These are phyloP conservation scores for Microascus cirrosus DNA, from an alignment of 2,329 filamentous ascomycete species.

Conservation along the genomic window DNA sequence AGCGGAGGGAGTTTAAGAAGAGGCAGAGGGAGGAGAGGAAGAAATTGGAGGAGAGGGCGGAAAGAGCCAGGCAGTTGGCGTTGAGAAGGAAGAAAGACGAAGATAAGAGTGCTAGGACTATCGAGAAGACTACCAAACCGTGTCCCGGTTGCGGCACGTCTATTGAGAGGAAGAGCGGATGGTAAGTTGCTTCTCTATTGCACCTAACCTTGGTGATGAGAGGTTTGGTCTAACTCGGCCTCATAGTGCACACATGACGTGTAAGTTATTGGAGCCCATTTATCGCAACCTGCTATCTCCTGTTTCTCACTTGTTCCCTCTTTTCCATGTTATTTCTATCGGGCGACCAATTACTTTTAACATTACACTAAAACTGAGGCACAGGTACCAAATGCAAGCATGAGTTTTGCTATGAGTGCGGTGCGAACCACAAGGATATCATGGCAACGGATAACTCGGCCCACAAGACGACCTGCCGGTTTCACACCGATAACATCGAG, in stretches of 20 bases:
- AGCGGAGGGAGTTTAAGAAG: slow-evolving; percentile 10
- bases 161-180: slow-evolving; percentile 28
- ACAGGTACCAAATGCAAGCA: slow-evolving; percentile 17
- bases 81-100: slow-evolving; percentile 22
- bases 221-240: neutral
- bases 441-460: slow-evolving; percentile 19
- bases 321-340: neutral
- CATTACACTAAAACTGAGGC: slow-evolving; percentile 1
- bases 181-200: slow-evolving; percentile 17
- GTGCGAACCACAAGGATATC: slow-evolving; percentile 20
- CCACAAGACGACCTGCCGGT: slow-evolving; percentile 18
- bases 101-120: slow-evolving; percentile 14
- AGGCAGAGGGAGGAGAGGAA: slow-evolving; percentile 12
- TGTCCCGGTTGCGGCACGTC: slow-evolving; percentile 24
- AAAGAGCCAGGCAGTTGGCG: slow-evolving; percentile 14
- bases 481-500: slow-evolving; percentile 14
- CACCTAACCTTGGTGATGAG: neutral
- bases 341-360: neutral
- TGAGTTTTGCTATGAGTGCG: slow-evolving; percentile 23
- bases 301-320: neutral
- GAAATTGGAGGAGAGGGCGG: slow-evolving; percentile 14
- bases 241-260: slow-evolving; percentile 26
- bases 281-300: neutral
- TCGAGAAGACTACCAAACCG: slow-evolving; percentile 21
- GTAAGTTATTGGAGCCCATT: slow-evolving; percentile 17